A percentile compares a stretch with the other conserved stretches of the same genome.
These are phyloP conservation scores for Hygrophila difformis DNA, from an alignment of 257 asterid genomes.

Conservation along the genomic window DNA sequence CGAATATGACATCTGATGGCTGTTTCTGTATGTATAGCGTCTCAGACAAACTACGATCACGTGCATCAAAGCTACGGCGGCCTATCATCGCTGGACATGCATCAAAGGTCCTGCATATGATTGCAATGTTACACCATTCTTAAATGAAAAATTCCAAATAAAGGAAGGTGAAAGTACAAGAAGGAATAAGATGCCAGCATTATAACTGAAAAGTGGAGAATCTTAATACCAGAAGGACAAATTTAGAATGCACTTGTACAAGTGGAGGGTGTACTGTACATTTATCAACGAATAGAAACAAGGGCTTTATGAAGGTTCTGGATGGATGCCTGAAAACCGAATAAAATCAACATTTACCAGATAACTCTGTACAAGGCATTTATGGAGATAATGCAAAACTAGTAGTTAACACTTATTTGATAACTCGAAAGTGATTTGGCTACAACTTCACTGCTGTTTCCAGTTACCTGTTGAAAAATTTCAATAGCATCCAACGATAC, in stretches of 20 bases:
- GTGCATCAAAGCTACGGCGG: slow-evolving; percentile 15
- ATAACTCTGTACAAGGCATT: no score
- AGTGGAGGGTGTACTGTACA: slow-evolving; percentile 8
- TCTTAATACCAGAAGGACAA: slow-evolving; percentile 6
- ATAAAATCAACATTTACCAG: no score
- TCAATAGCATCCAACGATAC: no score
- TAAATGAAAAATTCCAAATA: slow-evolving; percentile 10
- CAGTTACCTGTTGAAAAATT: no score
- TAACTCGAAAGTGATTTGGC: no score
- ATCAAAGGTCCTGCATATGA: slow-evolving; percentile 23
- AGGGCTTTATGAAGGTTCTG: slow-evolving; percentile 34
- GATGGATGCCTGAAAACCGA: slow-evolving; percentile 28
- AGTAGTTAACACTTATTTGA: no score
- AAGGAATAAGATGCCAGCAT: slow-evolving; percentile 24
- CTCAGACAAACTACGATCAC: slow-evolving; percentile 20
- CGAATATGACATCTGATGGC: slow-evolving; percentile 49
- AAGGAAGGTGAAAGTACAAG: slow-evolving; percentile 27
- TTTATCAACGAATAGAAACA: slow-evolving; percentile 17
- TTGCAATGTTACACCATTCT: slow-evolving; percentile 19
- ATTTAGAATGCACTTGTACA: slow-evolving; percentile 17
- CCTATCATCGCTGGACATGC: slow-evolving; percentile 18
- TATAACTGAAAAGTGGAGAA: slow-evolving; percentile 21
- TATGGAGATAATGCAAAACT: no score
- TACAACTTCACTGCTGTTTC: no score
- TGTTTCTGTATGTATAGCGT: slow-evolving; percentile 24